These are phyloP conservation scores for Deuterostichococcus epilithicus DNA, from an alignment of 139 green algal genomes.

Conservation along the genomic window DNA sequence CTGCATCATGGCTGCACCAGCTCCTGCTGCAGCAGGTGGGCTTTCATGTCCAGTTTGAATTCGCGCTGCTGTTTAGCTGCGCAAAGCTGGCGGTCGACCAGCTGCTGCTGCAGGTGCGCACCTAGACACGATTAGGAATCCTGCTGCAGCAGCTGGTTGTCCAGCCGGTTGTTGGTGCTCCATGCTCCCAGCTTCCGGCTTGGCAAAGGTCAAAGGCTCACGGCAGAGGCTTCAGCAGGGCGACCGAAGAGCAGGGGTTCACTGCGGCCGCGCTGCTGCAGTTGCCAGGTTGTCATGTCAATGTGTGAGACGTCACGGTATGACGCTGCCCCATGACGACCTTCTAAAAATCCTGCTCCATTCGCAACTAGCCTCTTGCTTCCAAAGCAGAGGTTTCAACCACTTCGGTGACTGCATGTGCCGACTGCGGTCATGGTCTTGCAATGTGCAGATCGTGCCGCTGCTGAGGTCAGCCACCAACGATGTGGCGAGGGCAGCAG, in stretches of 20 bases:
- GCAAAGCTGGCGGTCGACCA: background rate
- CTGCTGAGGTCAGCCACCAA: slow-evolving; percentile 36
- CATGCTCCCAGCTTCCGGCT: background rate
- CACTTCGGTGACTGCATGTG: background rate
- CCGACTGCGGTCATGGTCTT: background rate
- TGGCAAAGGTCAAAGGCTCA: background rate
- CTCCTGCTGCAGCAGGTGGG: background rate
- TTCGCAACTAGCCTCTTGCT: too few relatives aligned
- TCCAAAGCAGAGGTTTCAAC: background rate
- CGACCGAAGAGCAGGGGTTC: background rate
- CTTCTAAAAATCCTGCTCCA: background rate
- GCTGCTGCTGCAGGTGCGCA: too few relatives aligned
- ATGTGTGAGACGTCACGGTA: background rate
- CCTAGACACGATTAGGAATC: too few relatives aligned
- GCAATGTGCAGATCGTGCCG: slow-evolving; percentile 39
- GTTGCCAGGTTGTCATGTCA: background rate
- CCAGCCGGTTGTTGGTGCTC: too few relatives aligned
- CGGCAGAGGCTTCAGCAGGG: background rate
- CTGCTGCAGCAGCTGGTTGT: too few relatives aligned
- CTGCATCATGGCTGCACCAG: too few relatives aligned
- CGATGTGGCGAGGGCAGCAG: slow-evolving; percentile 31
- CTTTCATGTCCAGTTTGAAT: background rate
- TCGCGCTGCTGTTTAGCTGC: background rate
- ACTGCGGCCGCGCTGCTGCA: background rate
- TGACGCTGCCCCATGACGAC: background rate